A percentile compares a stretch with the other conserved stretches of the same genome.
Conservation (phyloP, 352 stramenopile genomes). For the Phytophthora rubi region DNA sequence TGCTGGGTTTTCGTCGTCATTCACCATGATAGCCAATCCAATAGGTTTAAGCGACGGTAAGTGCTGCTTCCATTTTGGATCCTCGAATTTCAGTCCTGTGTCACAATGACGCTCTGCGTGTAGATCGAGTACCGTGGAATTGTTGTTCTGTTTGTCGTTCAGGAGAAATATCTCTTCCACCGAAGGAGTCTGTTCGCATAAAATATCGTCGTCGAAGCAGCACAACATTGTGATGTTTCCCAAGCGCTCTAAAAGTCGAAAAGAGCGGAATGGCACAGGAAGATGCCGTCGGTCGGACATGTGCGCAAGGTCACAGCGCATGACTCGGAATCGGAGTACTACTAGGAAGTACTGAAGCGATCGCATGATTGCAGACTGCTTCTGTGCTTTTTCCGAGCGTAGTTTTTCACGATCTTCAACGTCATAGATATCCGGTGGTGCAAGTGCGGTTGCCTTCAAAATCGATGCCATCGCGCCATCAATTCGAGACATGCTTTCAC, state of each 20-base stretch:
- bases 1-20: constrained; percentile 75
- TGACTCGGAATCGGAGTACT: constrained; percentile 70
- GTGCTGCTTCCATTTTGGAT: constrained; percentile 85
- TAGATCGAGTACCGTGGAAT: constrained; percentile 77
- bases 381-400: constrained; percentile 69
- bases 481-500: constrained; percentile 25
- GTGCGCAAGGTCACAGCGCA: constrained; percentile 60
- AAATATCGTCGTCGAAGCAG: constrained; percentile 88
- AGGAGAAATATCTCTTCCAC: constrained; percentile 88
- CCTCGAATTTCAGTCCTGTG: constrained; percentile 87
- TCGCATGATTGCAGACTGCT: constrained; percentile 67
- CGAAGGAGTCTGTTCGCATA: constrained; percentile 81
- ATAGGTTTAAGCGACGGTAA: constrained; percentile 83
- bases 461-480: constrained; percentile 39
- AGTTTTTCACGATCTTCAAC: constrained; percentile 86
- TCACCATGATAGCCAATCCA: constrained; percentile 80
- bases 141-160: constrained; percentile 71
- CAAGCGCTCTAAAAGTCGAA: constrained; percentile 80
- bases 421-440: constrained; percentile 72
- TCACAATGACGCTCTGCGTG: constrained; percentile 75
- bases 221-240: constrained; percentile 89
- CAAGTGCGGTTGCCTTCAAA: constrained; percentile 35
- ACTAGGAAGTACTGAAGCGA: constrained; percentile 81
- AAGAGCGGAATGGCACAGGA: constrained; percentile 74
- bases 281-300: constrained; percentile 46